Evolutionary conservation across 352 stramenopile genomes (phyloP).

Genomic region (Phytophthora meadii): DNA sequence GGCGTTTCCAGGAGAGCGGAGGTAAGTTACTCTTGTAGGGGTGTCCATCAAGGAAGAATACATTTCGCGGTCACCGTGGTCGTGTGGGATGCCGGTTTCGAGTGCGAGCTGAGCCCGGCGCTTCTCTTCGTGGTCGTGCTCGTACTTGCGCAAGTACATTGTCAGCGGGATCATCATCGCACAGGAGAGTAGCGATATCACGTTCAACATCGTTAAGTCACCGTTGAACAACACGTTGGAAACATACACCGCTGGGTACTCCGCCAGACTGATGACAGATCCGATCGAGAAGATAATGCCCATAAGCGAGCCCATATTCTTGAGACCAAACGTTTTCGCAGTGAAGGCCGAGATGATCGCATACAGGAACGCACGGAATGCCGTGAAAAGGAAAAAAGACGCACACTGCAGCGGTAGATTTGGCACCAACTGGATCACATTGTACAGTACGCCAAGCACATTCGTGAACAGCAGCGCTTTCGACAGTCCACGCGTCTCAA

Average conservation of each 20-base stretch:
- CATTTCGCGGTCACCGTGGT: conserved; percentile 31
- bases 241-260: conserved; percentile 81
- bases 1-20: conserved; percentile 58
- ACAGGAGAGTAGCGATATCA: conserved; percentile 56
- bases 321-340: conserved; percentile 87
- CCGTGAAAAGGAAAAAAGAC: conserved; percentile 84
- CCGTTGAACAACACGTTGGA: conserved; percentile 70
- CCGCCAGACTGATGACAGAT: conserved; percentile 73
- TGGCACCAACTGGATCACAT: conserved; percentile 72
- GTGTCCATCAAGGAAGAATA: conserved; percentile 59
- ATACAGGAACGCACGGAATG: conserved; percentile 88
- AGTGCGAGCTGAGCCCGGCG: conserved; percentile 43
- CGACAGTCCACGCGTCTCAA: conserved; percentile 72
- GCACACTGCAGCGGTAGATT: conserved; percentile 68
- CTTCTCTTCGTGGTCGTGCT: conserved; percentile 49
- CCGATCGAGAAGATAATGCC: conserved; percentile 85
- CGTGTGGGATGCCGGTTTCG: conserved; percentile 23
- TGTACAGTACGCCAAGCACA: conserved; percentile 75
- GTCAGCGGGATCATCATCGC: conserved; percentile 69
- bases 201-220: conserved; percentile 64
- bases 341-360: conserved; percentile 88
- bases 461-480: conserved; percentile 82
- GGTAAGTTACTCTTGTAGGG: conserved; percentile 54
- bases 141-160: conserved; percentile 61
- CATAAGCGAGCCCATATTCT: conserved; percentile 84